Evolutionary conservation across 345 rosid genomes (phyloP), one percentile per base, ranked within the genome.

Genomic region (Aegle marmelos): DNA sequence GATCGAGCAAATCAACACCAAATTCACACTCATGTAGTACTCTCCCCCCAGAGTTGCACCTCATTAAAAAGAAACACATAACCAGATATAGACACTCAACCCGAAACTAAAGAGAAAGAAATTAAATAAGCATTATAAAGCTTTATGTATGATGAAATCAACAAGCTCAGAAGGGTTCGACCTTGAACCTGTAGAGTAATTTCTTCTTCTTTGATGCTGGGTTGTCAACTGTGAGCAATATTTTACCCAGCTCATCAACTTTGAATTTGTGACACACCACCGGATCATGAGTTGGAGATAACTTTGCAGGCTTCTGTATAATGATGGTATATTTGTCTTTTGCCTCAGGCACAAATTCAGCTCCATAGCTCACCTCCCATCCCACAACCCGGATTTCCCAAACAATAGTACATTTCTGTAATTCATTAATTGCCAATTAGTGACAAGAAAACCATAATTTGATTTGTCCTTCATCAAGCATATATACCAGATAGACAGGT

Each of bases 351-450:
- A 87, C 90, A 71, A 95, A 95, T 82, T 95, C 98, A 2, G 98
- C 93, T 50, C 91, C 88, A 71, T 86, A 92, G 79, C 86, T 91
- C 81, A 93, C 94, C 69, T 93, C 97, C 99, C 99, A 95, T 28
- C 95, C 98, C 33, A 92, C 92, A 10, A 93, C 99, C 31, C 98
- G 88, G 70, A 92, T 53, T 85, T 95, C 98, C 98, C 98, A 95
- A 65, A 88, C 88, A n/a, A 92, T 81, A 39, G 85, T 79, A 79
- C 98, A 95, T 89, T 83, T 90, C 97, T 95, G 86, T 82, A 83
- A 56, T 60, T 33, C 70, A 76, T 56, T 17, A 62, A 63, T 22
- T n/a, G 37, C 24, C 24, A 31, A 53, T 65, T 48, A 75, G 53
- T 28, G 60, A 1, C 19, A 36, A 41, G 37, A 60, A 19, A 27